Evolutionary conservation across 2,329 filamentous ascomycete species (phyloP).

Genomic region (Alternaria postmessia): DNA sequence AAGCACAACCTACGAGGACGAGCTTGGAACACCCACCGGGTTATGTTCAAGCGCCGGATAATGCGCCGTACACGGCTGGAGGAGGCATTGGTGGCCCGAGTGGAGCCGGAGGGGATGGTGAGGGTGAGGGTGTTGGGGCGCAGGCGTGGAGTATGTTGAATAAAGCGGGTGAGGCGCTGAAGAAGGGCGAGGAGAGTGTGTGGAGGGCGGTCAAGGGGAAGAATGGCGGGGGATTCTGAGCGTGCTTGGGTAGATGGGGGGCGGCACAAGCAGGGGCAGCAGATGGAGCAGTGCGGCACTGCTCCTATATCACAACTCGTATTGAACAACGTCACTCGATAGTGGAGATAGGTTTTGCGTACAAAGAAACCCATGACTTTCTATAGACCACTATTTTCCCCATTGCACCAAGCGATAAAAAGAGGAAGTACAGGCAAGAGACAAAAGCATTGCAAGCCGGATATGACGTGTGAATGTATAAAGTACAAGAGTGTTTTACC

Average conservation of each 20-base stretch:
- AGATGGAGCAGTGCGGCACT: not conserved
- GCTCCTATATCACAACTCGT: not conserved
- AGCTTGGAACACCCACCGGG: constrained; percentile 56
- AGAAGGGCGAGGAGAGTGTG: constrained; percentile 47
- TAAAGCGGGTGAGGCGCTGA: constrained; percentile 48
- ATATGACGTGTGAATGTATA: constrained; percentile 52
- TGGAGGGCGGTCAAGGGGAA: constrained; percentile 47
- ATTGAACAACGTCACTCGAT: constrained; percentile 2
- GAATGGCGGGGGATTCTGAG: constrained; percentile 14
- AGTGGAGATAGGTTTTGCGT: constrained; percentile 13
- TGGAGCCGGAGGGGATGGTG: constrained; percentile 22
- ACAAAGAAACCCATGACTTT: constrained; percentile 45
- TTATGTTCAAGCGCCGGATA: constrained; percentile 57
- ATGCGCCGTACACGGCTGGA: constrained; percentile 51
- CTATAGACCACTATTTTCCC: constrained; percentile 52
- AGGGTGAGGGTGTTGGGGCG: constrained; percentile 37
- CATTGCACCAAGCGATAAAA: constrained; percentile 48
- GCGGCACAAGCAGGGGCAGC: not conserved
- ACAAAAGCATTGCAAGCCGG: constrained; percentile 51
- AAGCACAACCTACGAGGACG: constrained; percentile 12
- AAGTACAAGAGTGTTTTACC: constrained; percentile 54
- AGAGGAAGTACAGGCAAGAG: constrained; percentile 44
- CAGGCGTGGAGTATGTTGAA: constrained; percentile 46
- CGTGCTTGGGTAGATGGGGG: not conserved
- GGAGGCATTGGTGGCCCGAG: constrained; percentile 45